Conservation (phyloP, 177 flowering plant genomes). For the Vitis hybrid region DNA sequence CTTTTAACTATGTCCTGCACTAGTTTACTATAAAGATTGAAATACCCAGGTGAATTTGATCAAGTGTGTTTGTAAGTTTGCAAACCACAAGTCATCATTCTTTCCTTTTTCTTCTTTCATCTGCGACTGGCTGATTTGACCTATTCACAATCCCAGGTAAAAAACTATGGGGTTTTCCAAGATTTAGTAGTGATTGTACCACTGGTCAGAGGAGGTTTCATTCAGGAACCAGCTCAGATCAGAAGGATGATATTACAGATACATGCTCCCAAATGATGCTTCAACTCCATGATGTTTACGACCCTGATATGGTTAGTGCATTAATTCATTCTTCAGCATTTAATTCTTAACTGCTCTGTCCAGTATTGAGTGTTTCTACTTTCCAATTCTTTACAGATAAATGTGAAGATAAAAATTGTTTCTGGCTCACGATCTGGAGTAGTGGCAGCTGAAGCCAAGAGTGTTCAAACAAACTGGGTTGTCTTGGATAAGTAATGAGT, state of each 20-base stretch:
- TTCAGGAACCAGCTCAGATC: conserved; percentile 56
- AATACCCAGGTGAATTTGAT: too few relatives aligned
- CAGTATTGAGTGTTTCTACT: not conserved
- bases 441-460: conserved; percentile 62
- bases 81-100: too few relatives aligned
- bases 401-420: conserved; percentile 50
- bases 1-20: too few relatives aligned
- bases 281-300: conserved; percentile 68
- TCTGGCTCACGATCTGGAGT: conserved; percentile 37
- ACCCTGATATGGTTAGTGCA: conserved; percentile 59
- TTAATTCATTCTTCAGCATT: not conserved
- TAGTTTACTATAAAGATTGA: too few relatives aligned
- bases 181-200: conserved; percentile 75
- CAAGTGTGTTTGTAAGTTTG: too few relatives aligned
- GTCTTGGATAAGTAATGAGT: conserved; percentile 73
- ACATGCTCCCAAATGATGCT: conserved; percentile 72
- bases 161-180: conserved; percentile 62
- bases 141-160: conserved; percentile 41
- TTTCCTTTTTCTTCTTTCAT: too few relatives aligned
- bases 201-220: conserved; percentile 44
- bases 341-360: not conserved
- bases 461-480: conserved; percentile 54
- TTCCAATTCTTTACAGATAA: conserved; percentile 33
- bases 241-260: conserved; percentile 58
- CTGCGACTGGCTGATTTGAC: not conserved